Evolutionary conservation across 1,139 yeast genomes (phyloP).

Genomic region (Pichia sp.): DNA sequence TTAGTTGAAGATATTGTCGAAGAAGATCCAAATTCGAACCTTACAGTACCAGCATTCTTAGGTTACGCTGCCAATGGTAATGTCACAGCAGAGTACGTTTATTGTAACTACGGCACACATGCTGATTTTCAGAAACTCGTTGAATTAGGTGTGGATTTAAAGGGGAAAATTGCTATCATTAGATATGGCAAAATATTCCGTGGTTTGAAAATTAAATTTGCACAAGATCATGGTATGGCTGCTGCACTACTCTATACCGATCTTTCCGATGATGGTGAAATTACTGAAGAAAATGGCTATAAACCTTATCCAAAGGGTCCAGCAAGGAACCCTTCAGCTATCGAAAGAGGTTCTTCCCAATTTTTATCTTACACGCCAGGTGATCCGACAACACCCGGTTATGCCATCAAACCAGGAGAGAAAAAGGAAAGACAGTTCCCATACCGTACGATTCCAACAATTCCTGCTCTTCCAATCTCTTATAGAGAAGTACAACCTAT

Average conservation of each 20-base stretch:
- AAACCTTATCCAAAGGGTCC: conserved; percentile 59
- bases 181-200: conserved; percentile 57
- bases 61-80: conserved; percentile 67
- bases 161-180: conserved; percentile 50
- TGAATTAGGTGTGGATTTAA: conserved; percentile 39
- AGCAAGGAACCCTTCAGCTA: conserved; percentile 60
- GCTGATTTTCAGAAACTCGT: conserved; percentile 44
- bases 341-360: conserved; percentile 80
- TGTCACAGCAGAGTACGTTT: conserved; percentile 50
- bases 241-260: conserved; percentile 59
- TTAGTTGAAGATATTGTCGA: conserved; percentile 63
- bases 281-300: conserved; percentile 44
- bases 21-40: conserved; percentile 60
- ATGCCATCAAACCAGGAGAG: conserved; percentile 59
- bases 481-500: conserved; percentile 52
- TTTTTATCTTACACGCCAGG: conserved; percentile 75
- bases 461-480: conserved; percentile 59
- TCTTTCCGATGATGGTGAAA: conserved; percentile 55
- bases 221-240: conserved; percentile 54
- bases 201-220: conserved; percentile 62
- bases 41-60: conserved; percentile 52
- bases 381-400: conserved; percentile 86
- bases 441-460: conserved; percentile 41
- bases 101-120: conserved; percentile 54
- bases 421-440: conserved; percentile 50